These are phyloP conservation scores for Uronychia setigera DNA, from an alignment of 73 alveolate species.

Conservation along the genomic window DNA sequence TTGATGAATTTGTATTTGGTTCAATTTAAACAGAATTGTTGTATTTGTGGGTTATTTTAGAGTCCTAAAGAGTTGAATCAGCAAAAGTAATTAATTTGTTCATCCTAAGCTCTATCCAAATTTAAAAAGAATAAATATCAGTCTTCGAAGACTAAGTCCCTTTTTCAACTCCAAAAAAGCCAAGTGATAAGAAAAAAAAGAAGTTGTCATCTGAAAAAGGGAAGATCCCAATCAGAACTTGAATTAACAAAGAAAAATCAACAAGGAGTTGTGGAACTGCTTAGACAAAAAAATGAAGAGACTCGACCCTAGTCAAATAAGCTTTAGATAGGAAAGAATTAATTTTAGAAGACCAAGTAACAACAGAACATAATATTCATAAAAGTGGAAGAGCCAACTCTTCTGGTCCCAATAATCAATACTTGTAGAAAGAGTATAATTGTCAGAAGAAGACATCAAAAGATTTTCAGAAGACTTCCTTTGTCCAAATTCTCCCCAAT, in stretches of 20 bases:
- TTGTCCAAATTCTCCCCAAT: background rate
- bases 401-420: background rate
- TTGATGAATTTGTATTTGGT: no score
- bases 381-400: background rate
- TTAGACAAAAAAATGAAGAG: background rate
- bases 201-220: background rate
- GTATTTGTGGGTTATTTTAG: no score
- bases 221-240: background rate
- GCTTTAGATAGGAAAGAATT: no score
- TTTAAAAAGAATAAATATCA: no score
- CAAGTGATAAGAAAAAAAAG: no score
- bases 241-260: background rate
- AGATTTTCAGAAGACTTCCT: background rate
- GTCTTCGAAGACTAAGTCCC: no score
- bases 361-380: no score
- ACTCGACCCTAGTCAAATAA: background rate
- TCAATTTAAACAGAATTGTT: background rate
- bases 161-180: no score
- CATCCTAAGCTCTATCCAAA: no score
- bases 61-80: no score
- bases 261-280: background rate
- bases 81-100: no score
- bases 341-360: background rate
- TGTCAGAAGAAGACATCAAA: background rate
- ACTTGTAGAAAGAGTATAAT: background rate